Conservation (phyloP, 2,329 filamentous ascomycete species). For the Colletotrichum phormii region DNA sequence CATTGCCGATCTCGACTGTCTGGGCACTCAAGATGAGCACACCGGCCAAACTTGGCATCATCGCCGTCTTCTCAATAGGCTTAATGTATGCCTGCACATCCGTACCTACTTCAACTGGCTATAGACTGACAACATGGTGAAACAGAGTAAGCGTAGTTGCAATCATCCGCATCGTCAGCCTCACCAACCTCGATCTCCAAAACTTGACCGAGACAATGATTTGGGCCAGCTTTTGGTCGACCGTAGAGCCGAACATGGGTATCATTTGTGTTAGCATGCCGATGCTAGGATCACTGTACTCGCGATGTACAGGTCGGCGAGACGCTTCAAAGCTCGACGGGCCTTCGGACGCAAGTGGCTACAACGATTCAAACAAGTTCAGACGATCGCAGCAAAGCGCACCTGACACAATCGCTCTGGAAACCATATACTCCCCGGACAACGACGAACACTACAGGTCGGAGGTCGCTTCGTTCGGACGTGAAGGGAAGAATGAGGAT, state of each 20-base stretch:
- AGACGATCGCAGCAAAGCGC: not conserved
- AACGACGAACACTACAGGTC: not conserved
- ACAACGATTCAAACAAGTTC: not conserved
- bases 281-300: constrained; percentile 30
- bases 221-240: constrained; percentile 41
- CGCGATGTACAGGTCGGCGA: not conserved
- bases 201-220: constrained; percentile 41
- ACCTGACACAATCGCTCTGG: not conserved
- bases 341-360: not conserved
- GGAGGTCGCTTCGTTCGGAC: not conserved
- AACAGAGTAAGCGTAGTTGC: constrained; percentile 40
- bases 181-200: constrained; percentile 41
- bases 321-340: not conserved
- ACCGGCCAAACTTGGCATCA: constrained; percentile 43
- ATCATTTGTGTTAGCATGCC: constrained; percentile 40
- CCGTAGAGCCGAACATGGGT: constrained; percentile 38
- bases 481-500: not conserved
- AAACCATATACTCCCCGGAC: not conserved
- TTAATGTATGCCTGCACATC: constrained; percentile 38
- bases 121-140: not conserved
- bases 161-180: constrained; percentile 38
- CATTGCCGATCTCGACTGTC: constrained; percentile 50
- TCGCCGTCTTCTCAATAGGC: constrained; percentile 43
- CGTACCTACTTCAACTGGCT: not conserved
- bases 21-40: constrained; percentile 48